These are phyloP conservation scores for Solanum habrochaites DNA, from an alignment of 257 asterid genomes.

Conservation along the genomic window DNA sequence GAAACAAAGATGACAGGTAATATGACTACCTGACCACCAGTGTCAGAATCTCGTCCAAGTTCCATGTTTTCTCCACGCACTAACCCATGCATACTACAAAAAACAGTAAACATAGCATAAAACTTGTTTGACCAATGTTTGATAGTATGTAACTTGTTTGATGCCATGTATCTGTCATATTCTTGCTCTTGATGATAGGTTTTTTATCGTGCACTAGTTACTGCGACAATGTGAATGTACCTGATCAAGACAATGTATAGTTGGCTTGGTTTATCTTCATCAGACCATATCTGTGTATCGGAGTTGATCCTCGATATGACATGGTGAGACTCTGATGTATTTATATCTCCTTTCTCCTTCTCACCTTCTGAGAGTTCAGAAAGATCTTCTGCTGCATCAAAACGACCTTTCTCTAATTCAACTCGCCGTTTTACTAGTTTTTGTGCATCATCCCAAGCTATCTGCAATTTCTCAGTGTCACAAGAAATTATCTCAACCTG, in stretches of 20 bases:
- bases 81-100: conserved; percentile 59
- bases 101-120: conserved; percentile 6
- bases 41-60: conserved; percentile 68
- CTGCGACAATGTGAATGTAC: conserved; percentile 6
- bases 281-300: conserved; percentile 32
- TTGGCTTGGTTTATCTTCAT: conserved; percentile 30
- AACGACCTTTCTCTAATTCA: conserved; percentile 41
- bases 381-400: conserved; percentile 45
- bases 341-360: conserved; percentile 32
- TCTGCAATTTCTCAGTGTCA: conserved; percentile 18
- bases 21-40: conserved; percentile 56
- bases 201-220: neutral
- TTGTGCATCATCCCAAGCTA: conserved; percentile 50
- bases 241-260: conserved; percentile 60
- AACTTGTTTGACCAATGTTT: neutral
- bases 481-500: neutral
- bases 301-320: conserved; percentile 36
- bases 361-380: conserved; percentile 70
- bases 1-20: neutral
- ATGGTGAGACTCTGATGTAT: conserved; percentile 7
- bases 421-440: conserved; percentile 27
- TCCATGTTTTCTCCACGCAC: conserved; percentile 75
- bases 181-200: neutral
- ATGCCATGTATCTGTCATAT: neutral
- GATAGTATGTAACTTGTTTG: neutral